Base-by-base conservation (phyloP, 139 green algal genomes). In the Pseudopediastrum boryanum region DNA sequence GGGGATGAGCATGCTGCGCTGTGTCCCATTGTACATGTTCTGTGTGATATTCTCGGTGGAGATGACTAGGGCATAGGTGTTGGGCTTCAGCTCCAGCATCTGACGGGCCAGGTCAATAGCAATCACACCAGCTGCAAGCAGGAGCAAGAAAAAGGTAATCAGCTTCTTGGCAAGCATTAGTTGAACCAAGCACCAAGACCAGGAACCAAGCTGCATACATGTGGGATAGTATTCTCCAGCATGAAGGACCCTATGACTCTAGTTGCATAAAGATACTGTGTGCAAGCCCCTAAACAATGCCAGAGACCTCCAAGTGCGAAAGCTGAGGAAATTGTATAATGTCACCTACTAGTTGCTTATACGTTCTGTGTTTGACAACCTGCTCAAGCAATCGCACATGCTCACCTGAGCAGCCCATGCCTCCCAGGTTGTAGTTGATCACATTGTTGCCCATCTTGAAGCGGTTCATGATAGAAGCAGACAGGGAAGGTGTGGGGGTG, bases 21-120 rank as follows among this genome's bases (percentile, higher is more conserved):
- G 68, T 59, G 94, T 96, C 83, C 94, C 94, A 81, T 94, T 94
- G 85, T 98, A 82, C 62, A 72, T 75, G 65, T 82, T 82, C 89
- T 98, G 96, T 4, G 96, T 99, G 86, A 99, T 98, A 88, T 99
- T 99, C 89, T 99, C 96, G 0, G 96, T 99, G 54, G 80, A 93
- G 5, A 99, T 85, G 3, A 99, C 96, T n/a, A 99, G 82, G 2
- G 91, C 90, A 39, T 89, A 91, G 19, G 85, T 86, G 74, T 85
- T 86, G 36, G 92, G 88, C 79, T 91, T 86, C 63, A 94, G 86
- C 90, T 94, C 87, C 72, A 98, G 91, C 80, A 98, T 89, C 89
- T 98, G 91, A 43, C 85, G 77, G 0, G 96, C 95, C 59, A 99
- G 86, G 74, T 95, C 89, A 58, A 99, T 88, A 25, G 93, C 67